Conservation (phyloP, 1,139 yeast genomes). For the Taphrina wiesneri region DNA sequence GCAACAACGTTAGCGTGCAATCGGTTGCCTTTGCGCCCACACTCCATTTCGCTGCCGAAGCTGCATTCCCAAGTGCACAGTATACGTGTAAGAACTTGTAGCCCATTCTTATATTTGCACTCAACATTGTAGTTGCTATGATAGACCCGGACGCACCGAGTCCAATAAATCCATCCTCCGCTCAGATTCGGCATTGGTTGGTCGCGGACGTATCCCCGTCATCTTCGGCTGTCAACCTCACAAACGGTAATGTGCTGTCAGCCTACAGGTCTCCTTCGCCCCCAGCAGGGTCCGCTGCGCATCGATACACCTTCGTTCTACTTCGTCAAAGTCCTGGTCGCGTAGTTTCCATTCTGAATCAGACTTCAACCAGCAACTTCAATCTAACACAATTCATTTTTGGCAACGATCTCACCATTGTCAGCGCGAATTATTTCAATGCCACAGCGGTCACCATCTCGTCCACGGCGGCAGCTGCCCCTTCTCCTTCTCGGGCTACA, state of each 20-base stretch:
- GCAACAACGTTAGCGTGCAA: conserved; percentile 1
- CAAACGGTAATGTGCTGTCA: conserved; percentile 9
- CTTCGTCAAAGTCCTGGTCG: conserved; percentile 14
- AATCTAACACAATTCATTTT: conserved; percentile 9
- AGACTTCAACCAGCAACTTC: conserved; percentile 13
- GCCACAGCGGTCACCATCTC: not conserved
- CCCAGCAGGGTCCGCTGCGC: conserved; percentile 13
- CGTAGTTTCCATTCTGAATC: conserved; percentile 10
- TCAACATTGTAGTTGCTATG: conserved; percentile 14
- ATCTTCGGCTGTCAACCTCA: not conserved
- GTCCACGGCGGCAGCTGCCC: not conserved
- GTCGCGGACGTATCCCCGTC: conserved; percentile 16
- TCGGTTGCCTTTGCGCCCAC: conserved; percentile 10
- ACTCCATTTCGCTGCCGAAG: conserved; percentile 11
- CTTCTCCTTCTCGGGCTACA: not conserved
- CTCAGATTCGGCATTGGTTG: conserved; percentile 30
- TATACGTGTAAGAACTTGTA: not conserved
- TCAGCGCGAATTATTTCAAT: conserved; percentile 28
- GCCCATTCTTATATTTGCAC: no score
- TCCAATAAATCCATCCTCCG: conserved; percentile 21
- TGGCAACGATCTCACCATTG: conserved; percentile 8
- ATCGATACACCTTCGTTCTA: conserved; percentile 12
- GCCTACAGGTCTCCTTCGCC: conserved; percentile 21
- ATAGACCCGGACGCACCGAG: conserved; percentile 29
- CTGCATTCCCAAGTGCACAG: not conserved